A percentile compares a stretch with the other conserved stretches of the same genome.
phyloP scores from a whole-genome alignment of 1,139 yeast genomes.

The Pichia sp. region DNA sequence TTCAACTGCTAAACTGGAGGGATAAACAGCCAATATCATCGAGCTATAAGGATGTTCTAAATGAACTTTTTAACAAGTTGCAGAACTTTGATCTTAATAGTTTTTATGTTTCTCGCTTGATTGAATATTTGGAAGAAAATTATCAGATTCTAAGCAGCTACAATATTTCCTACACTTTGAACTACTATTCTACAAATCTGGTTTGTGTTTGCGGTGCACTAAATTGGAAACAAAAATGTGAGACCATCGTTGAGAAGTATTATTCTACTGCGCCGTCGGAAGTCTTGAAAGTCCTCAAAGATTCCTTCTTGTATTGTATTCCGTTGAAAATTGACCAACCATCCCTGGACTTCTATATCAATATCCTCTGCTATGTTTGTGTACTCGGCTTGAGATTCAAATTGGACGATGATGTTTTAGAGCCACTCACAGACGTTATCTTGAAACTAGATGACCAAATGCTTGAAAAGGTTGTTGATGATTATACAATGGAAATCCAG shows the following conservation, averaged over 20 bases:
- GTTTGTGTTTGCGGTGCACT: conserved; percentile 52
- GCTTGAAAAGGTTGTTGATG: conserved; percentile 5
- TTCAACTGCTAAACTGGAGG: conserved; percentile 11
- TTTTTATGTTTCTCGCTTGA: conserved; percentile 9
- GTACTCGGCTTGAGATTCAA: conserved; percentile 11
- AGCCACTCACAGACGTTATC: conserved; percentile 11
- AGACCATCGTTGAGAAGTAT: conserved; percentile 44
- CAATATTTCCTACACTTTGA: conserved; percentile 21
- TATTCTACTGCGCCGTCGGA: conserved; percentile 40
- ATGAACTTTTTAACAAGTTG: conserved; percentile 19
- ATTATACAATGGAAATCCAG: conserved; percentile 14
- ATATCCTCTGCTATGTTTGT: conserved; percentile 18
- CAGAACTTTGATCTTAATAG: conserved; percentile 14
- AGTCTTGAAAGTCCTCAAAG: conserved; percentile 42
- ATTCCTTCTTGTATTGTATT: conserved; percentile 39
- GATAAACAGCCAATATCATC: background rate
- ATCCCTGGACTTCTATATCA: conserved; percentile 16
- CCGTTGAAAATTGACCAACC: conserved; percentile 20
- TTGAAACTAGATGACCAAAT: conserved; percentile 12
- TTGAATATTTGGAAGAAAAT: conserved; percentile 18
- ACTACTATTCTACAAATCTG: conserved; percentile 45
- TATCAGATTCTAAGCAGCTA: conserved; percentile 17
- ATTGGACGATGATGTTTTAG: conserved; percentile 10
- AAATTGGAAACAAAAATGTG: conserved; percentile 49
- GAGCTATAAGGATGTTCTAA: conserved; percentile 10